Percentiles rank a stretch among this genome's conserved stretches.
Conservation (phyloP, 2,329 filamentous ascomycete species). For the Hymenoscyphus repandus region DNA sequence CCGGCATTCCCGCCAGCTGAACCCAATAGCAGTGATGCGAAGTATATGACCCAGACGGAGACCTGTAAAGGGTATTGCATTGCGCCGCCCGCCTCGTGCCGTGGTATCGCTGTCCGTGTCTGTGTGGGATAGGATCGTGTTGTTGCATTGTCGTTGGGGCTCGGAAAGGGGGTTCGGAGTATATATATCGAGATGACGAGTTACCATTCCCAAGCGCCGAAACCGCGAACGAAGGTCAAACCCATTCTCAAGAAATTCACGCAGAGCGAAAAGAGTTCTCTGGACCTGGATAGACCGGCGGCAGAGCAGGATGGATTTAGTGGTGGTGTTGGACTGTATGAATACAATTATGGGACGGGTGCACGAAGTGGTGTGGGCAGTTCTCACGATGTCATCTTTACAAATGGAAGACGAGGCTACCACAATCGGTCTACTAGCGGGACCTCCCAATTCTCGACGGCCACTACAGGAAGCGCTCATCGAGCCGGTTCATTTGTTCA, state of each 20-base stretch:
- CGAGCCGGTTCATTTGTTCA: constrained; percentile 48
- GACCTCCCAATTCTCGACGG: constrained; percentile 47
- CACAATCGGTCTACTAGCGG: constrained; percentile 56
- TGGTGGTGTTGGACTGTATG: constrained; percentile 32
- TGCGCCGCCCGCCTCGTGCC: neutral
- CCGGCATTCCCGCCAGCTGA: neutral
- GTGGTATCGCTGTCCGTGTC: neutral
- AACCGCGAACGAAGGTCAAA: constrained; percentile 36
- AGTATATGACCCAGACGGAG: constrained; percentile 18
- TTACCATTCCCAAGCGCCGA: constrained; percentile 22
- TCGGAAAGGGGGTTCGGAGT: neutral
- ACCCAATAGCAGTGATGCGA: constrained; percentile 12
- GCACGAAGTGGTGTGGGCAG: constrained; percentile 24
- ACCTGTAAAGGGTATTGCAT: constrained; percentile 7
- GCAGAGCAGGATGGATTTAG: constrained; percentile 46
- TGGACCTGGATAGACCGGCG: constrained; percentile 57
- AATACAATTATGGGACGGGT: constrained; percentile 22
- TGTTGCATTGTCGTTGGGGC: neutral
- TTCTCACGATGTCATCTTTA: constrained; percentile 26
- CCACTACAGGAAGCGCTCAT: constrained; percentile 46
- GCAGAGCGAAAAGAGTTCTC: constrained; percentile 53
- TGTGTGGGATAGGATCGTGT: neutral
- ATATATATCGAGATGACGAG: constrained; percentile 20
- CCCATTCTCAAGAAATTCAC: constrained; percentile 55
- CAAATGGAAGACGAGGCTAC: constrained; percentile 23